Evolutionary conservation across 108 stramenopile species (phyloP).

Genomic region (Nitzschia sp.): DNA sequence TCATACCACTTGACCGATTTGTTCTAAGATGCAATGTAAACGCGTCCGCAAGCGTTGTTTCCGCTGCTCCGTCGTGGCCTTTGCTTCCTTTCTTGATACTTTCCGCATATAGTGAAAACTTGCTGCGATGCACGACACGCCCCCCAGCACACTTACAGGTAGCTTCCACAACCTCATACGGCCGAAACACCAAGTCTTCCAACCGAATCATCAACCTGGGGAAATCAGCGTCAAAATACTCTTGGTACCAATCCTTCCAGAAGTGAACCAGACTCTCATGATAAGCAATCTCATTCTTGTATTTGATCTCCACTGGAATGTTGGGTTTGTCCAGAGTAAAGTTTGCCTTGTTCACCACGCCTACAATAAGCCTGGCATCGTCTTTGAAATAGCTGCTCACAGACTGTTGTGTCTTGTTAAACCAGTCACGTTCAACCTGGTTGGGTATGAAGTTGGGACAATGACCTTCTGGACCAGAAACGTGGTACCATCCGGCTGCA

Average conservation of each 20-base stretch:
- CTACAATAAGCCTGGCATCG: slow-evolving; percentile 24
- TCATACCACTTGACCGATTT: slow-evolving; percentile 34
- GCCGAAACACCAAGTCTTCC: slow-evolving; percentile 75
- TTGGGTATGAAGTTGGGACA: slow-evolving; percentile 71
- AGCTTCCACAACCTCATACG: slow-evolving; percentile 46
- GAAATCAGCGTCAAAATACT: slow-evolving; percentile 61
- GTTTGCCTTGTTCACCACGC: slow-evolving; percentile 33
- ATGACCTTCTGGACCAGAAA: slow-evolving; percentile 30
- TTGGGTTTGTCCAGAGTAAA: slow-evolving; percentile 17
- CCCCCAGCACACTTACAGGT: slow-evolving; percentile 68
- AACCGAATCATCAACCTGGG: slow-evolving; percentile 79
- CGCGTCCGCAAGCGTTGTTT: slow-evolving; percentile 15
- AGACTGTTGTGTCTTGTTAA: slow-evolving; percentile 3
- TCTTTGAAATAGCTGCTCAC: slow-evolving; percentile 4
- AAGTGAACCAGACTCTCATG: slow-evolving; percentile 56
- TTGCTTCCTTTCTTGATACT: slow-evolving; percentile 17
- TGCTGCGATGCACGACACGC: slow-evolving; percentile 9
- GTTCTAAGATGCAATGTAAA: slow-evolving; percentile 5
- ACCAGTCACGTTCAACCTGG: slow-evolving; percentile 33
- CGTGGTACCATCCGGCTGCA: slow-evolving; percentile 57
- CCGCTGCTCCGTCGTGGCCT: slow-evolving; percentile 11
- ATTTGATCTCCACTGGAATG: slow-evolving; percentile 30
- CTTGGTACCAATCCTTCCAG: slow-evolving; percentile 76
- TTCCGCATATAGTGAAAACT: slow-evolving; percentile 21
- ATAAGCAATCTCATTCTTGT: slow-evolving; percentile 28